Evolutionary conservation across 768 basidiomycete genomes (phyloP).

Genomic region (Nevesoporus exiguus): DNA sequence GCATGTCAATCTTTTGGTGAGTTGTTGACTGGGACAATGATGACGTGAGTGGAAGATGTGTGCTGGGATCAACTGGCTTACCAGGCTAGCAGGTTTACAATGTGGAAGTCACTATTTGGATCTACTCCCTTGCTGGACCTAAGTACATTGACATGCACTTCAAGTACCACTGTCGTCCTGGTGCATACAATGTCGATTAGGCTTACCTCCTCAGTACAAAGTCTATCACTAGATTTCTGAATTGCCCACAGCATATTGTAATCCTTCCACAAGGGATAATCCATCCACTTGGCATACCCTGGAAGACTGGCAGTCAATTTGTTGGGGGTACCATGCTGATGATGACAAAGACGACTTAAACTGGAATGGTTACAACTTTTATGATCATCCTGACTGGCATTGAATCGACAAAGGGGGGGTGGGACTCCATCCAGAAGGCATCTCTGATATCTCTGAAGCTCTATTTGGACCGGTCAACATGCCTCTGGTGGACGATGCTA

Average conservation of each 20-base stretch:
- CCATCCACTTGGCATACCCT: not conserved
- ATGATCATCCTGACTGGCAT: too few species aligned
- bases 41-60: not conserved
- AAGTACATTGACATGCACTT: slow-evolving; percentile 16
- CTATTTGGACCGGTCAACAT: slow-evolving; percentile 7
- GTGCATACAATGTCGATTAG: not conserved
- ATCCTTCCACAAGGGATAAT: not conserved
- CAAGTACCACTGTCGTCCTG: slow-evolving; percentile 5
- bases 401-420: not conserved
- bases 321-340: slow-evolving; percentile 14
- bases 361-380: too few species aligned
- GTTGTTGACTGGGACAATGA: not conserved
- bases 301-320: slow-evolving; percentile 2
- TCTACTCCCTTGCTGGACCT: slow-evolving; percentile 9
- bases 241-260: not conserved
- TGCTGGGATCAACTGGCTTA: too few species aligned
- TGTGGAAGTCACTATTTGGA: not conserved
- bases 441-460: slow-evolving; percentile 2
- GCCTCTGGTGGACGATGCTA: not conserved
- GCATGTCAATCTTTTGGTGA: not conserved
- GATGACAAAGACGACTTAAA: not conserved
- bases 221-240: not conserved
- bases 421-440: slow-evolving; percentile 4
- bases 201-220: slow-evolving; percentile 1
- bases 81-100: too few species aligned